Evolutionary conservation across 2,329 filamentous ascomycete species (phyloP).

Genomic region (Claviceps sp.): DNA sequence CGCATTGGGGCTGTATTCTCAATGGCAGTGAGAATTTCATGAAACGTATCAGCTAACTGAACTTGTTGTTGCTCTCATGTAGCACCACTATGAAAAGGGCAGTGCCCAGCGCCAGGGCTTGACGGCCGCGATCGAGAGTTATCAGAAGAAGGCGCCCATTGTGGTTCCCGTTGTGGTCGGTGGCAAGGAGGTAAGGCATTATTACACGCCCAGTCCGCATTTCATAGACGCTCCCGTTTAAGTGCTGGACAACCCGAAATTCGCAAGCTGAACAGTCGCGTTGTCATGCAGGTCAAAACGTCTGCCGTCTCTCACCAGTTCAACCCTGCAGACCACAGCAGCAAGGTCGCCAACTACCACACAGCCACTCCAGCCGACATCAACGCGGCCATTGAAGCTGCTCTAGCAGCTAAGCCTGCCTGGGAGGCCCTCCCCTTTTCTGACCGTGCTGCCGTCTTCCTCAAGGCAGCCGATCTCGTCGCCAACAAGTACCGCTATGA

Average conservation of each 20-base stretch:
- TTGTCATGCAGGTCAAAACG: slow-evolving; percentile 44
- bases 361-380: slow-evolving; percentile 69
- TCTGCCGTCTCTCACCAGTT: slow-evolving; percentile 54
- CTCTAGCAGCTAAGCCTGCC: slow-evolving; percentile 68
- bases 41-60: neutral
- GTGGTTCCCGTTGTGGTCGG: slow-evolving; percentile 74
- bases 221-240: neutral
- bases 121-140: slow-evolving; percentile 54
- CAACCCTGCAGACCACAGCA: slow-evolving; percentile 71
- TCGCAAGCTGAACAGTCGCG: neutral
- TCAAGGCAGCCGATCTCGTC: slow-evolving; percentile 89
- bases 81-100: slow-evolving; percentile 84
- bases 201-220: neutral
- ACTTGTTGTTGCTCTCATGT: neutral
- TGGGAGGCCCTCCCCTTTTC: slow-evolving; percentile 85
- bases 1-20: too few relatives aligned
- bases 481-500: slow-evolving; percentile 90
- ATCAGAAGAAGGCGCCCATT: slow-evolving; percentile 56
- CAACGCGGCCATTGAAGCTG: slow-evolving; percentile 65
- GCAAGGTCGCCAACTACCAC: slow-evolving; percentile 70
- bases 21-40: too few relatives aligned
- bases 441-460: slow-evolving; percentile 83
- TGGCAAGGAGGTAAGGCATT: slow-evolving; percentile 55
- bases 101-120: slow-evolving; percentile 68
- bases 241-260: neutral